Base-by-base conservation (phyloP, 768 basidiomycete genomes). In the Leccinum broughii region DNA sequence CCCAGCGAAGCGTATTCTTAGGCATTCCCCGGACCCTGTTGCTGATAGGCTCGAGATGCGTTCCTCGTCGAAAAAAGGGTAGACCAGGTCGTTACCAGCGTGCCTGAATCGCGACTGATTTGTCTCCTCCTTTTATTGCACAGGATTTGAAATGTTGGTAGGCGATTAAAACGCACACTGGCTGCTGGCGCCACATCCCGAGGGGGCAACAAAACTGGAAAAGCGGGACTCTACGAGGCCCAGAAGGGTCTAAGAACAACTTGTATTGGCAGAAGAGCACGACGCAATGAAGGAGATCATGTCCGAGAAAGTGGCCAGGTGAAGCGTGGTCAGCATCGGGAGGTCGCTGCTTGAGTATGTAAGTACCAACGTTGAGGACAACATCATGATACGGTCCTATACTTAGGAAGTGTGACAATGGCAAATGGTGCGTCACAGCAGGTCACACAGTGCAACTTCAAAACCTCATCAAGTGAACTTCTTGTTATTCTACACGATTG, bases 1-100 rank as follows among this genome's bases (percentile, higher is more conserved):
- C 94, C 2, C 95, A 98, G 68, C 96, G 98, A 75, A 99, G 98
- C 77, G 85, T 90, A 2, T 99, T 98, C 70, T 80, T 98, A 32
- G 96, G 97, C 8, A 76, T 94, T 17, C 97, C 28, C 28, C 0
- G 28, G 28, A 30, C 97, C 1, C 78, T 97, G 6, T 77, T 92
- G 6, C 78, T 98, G 3, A 84, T 92, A 30, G 28, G 75, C 92
- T 93, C 1, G 97, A 99, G 74, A 96, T 98, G 71, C 24, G 93
- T 88, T 14, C 32, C 13, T 35, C 34, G 13, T 35, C 13, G 34
- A 35, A 35, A 14, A 35, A 13, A 35, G 13, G 5, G 34, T 13
- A 35, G 34, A 35, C 13, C 22, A 11, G 20, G 9, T 39, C 10
- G 24, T 26, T 22, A 17, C 26, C 28, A 0, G 5, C 15, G n/a